A percentile compares a stretch with the other conserved stretches of the same genome.
Evolutionary conservation across 2,329 filamentous ascomycete genomes (phyloP).

Genomic region (Aspergillus awamori): DNA sequence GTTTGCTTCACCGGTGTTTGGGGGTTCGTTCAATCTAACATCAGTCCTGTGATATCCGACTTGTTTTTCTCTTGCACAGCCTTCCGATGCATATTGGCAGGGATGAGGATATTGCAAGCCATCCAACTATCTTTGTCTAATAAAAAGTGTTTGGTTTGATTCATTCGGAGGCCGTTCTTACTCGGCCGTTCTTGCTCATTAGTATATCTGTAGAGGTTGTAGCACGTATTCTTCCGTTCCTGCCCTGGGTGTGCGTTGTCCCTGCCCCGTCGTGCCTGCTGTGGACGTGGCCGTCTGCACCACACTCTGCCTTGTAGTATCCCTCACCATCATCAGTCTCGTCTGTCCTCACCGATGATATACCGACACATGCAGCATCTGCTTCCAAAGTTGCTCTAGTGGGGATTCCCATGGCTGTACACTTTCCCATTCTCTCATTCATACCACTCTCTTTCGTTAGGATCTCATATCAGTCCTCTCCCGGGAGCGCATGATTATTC

Average conservation of each 20-base stretch:
- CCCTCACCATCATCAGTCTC: background rate
- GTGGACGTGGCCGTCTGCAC: no score
- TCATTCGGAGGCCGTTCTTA: background rate
- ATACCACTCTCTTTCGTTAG: background rate
- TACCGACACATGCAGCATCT: background rate
- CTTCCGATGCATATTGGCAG: conserved; percentile 29
- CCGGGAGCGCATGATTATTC: background rate
- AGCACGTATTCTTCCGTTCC: background rate
- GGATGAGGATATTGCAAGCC: conserved; percentile 40
- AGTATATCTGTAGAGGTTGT: background rate
- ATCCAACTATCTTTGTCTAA: conserved; percentile 18
- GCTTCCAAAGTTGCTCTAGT: background rate
- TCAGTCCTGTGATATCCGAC: conserved; percentile 41
- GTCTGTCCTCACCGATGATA: no score
- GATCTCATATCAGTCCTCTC: background rate
- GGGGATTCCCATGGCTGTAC: background rate
- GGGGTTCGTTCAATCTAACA: conserved; percentile 28
- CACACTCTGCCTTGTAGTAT: background rate
- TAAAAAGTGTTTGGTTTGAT: conserved; percentile 6
- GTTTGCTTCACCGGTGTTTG: conserved; percentile 21
- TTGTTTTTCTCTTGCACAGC: conserved; percentile 37
- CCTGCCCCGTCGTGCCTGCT: background rate
- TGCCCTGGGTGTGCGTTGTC: background rate
- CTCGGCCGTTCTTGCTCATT: background rate
- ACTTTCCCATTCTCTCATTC: background rate